Percentiles rank a stretch among this genome's conserved stretches.
phyloP scores from a whole-genome alignment of 345 rosid genomes.

The Erodium maritimum region DNA sequence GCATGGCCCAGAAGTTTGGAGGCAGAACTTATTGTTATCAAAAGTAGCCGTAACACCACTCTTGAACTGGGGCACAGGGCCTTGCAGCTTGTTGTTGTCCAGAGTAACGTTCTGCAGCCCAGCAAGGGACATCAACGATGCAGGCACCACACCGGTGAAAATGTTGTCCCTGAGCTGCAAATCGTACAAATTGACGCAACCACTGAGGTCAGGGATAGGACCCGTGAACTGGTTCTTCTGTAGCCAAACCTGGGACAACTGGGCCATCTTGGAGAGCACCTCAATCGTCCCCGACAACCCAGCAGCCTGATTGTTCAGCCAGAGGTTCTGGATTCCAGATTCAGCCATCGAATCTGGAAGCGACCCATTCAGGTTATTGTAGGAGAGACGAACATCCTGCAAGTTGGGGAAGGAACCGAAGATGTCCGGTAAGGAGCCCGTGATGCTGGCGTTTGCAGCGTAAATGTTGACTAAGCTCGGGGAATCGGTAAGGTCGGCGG shows the following conservation, averaged over 20 bases:
- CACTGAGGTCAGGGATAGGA: conserved; percentile 61
- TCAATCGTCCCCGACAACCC: conserved; percentile 53
- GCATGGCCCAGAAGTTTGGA: conserved; percentile 22
- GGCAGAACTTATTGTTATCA: conserved; percentile 39
- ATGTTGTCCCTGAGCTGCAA: conserved; percentile 63
- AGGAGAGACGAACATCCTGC: conserved; percentile 42
- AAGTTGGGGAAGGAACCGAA: conserved; percentile 37
- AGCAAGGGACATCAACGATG: conserved; percentile 26
- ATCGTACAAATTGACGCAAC: conserved; percentile 40
- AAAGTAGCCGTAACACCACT: conserved; percentile 13
- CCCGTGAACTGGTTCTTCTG: conserved; percentile 63
- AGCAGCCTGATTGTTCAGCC: conserved; percentile 53
- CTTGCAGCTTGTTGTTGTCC: conserved; percentile 63
- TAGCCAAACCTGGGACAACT: conserved; percentile 50
- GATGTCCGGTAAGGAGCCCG: conserved; percentile 50
- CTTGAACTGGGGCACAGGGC: conserved; percentile 47
- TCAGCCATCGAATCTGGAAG: conserved; percentile 46
- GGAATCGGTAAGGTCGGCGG: conserved; percentile 37
- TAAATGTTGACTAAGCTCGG: conserved; percentile 25
- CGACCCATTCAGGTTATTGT: conserved; percentile 58
- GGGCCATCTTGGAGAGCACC: conserved; percentile 47
- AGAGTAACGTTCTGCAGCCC: conserved; percentile 37
- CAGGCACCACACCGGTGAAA: conserved; percentile 55
- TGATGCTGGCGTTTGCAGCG: conserved; percentile 27
- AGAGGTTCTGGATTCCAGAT: conserved; percentile 38